Conservation (phyloP, 2,329 filamentous ascomycete genomes). For the Knufia petricola region DNA sequence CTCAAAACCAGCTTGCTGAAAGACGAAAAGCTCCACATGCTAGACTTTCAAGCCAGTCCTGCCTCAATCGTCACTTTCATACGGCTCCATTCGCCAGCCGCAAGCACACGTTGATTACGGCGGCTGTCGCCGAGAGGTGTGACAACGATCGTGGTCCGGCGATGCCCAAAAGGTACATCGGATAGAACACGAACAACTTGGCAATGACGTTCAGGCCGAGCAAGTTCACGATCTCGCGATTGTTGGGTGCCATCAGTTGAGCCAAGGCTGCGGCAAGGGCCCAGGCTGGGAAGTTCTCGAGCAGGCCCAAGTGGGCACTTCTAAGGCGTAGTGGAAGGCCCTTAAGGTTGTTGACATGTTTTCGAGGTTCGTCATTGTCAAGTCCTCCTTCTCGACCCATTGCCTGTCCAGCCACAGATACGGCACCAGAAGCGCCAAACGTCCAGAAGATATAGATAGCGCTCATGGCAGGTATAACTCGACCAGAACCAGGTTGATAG, state of each 20-base stretch:
- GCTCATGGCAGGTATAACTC: conserved; percentile 10
- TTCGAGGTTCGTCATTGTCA: conserved; percentile 11
- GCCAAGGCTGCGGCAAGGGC: conserved; percentile 11
- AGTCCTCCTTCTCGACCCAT: conserved; percentile 10
- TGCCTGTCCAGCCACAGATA: conserved; percentile 13
- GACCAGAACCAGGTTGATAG: not conserved
- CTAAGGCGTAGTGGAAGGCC: conserved; percentile 13
- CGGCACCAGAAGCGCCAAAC: conserved; percentile 10
- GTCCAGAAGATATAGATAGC: conserved; percentile 13
- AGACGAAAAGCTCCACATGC: not conserved
- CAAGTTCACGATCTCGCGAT: conserved; percentile 11
- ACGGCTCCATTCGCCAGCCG: conserved; percentile 7
- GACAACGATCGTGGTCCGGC: conserved; percentile 8
- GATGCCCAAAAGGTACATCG: conserved; percentile 9
- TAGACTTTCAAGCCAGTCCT: not conserved
- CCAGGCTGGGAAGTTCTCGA: conserved; percentile 14
- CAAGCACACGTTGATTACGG: conserved; percentile 13
- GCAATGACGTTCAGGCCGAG: conserved; percentile 12
- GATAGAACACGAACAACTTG: conserved; percentile 12
- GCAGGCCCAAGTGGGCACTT: conserved; percentile 9
- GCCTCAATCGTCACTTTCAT: not conserved
- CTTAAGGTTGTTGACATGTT: conserved; percentile 6
- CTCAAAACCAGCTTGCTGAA: too few species aligned
- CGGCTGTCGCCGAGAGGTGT: conserved; percentile 9
- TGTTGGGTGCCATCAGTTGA: conserved; percentile 8